These are phyloP conservation scores for Tremella fuciformis DNA, from an alignment of 768 basidiomycete species.

Conservation along the genomic window DNA sequence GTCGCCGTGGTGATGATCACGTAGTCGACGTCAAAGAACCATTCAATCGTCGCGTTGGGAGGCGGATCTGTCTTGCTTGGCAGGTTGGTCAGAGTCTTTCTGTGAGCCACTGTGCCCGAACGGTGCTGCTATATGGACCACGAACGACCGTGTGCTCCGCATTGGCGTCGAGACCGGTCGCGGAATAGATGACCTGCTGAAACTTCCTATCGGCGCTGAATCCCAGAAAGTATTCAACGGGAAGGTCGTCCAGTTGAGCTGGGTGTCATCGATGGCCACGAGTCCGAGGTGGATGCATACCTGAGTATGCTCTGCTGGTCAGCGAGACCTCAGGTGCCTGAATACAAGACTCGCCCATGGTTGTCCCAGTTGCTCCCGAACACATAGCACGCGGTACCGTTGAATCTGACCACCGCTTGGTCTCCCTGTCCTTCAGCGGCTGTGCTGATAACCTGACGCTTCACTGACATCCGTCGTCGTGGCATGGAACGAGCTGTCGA, in stretches of 20 bases:
- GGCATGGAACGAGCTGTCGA: constrained; percentile 1
- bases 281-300: background rate
- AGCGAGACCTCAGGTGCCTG: constrained; percentile 6
- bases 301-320: background rate
- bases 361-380: constrained; percentile 24
- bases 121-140: background rate
- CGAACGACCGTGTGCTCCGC: constrained; percentile 27
- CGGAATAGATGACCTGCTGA: constrained; percentile 14
- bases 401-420: constrained; percentile 14
- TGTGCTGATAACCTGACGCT: background rate
- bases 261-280: too few relatives aligned
- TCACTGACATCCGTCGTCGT: constrained; percentile 2
- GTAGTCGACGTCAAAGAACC: constrained; percentile 38
- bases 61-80: constrained; percentile 15
- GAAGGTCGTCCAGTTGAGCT: constrained; percentile 17
- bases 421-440: constrained; percentile 1
- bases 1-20: constrained; percentile 19
- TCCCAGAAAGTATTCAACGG: constrained; percentile 2
- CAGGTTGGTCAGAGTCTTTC: constrained; percentile 15
- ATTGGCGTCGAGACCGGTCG: constrained; percentile 12
- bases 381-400: constrained; percentile 7
- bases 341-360: constrained; percentile 14
- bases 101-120: too few relatives aligned
- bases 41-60: constrained; percentile 10
- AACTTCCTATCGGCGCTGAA: background rate